phyloP scores from a whole-genome alignment of 192 early-diverging fungal species.

The Entrophospora sp. region DNA sequence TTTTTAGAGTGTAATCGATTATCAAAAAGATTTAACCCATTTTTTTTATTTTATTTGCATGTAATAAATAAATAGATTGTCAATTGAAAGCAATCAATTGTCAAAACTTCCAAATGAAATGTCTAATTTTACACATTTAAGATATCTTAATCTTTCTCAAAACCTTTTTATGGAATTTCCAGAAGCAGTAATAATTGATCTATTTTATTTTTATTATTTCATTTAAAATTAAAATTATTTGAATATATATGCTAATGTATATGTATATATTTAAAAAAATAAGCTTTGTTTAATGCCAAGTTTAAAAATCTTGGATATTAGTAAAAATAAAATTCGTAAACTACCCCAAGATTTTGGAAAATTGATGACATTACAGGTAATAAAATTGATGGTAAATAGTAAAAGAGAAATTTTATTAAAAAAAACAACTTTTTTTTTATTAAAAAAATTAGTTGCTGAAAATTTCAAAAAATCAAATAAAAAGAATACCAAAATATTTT shows the following conservation, averaged over 20 bases:
- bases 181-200: conserved; percentile 21
- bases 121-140: conserved; percentile 29
- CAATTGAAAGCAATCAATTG: conserved; percentile 18
- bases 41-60: neutral
- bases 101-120: conserved; percentile 27
- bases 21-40: too few species aligned
- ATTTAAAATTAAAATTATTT: neutral
- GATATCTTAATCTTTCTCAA: conserved; percentile 32
- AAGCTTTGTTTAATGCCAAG: conserved; percentile 31
- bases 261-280: neutral
- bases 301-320: conserved; percentile 35
- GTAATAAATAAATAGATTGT: neutral
- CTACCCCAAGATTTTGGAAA: conserved; percentile 30
- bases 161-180: conserved; percentile 34
- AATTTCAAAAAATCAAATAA: conserved; percentile 31
- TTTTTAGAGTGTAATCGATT: too few species aligned
- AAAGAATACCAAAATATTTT: conserved; percentile 28
- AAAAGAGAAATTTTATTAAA: neutral
- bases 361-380: conserved; percentile 31
- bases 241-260: too few species aligned
- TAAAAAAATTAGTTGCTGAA: conserved; percentile 24
- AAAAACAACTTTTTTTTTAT: neutral
- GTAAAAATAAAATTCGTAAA: conserved; percentile 32
- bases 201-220: neutral
- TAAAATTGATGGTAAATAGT: neutral